Base-by-base conservation (phyloP, 2,329 filamentous ascomycete genomes). In the Hypoxylon sp. region DNA sequence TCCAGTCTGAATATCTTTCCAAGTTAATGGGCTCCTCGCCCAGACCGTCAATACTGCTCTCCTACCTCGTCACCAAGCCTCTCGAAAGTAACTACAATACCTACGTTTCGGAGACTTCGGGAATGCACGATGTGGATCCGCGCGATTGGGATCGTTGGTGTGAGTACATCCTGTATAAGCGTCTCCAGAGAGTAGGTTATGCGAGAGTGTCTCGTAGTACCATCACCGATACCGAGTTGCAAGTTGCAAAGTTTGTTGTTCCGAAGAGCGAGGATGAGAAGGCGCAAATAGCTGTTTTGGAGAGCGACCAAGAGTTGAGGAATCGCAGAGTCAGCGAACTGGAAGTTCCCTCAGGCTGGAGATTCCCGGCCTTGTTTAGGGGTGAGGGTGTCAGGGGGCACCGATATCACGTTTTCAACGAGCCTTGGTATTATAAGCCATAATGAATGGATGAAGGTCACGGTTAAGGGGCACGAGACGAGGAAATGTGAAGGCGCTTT, bases 141-240 rank as follows among this genome's bases (percentile, higher is more conserved):
- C 90, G 86, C 2, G 96, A 99, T 79, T 97, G 94, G 94, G 96
- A 99, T 80, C 86, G 96, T 61, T 99, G 96, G 96, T 99, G 96
- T 83, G 95, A 99, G 83, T 99, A 99, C 80, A 98, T 99, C 72
- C 83, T 99, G 27, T 99, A 93, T 86, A 98, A 98, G 85, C 90
- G 90, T 11, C 82, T 99, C 69, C 91, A 90, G 80, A 88, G 95
- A 68, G 91, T 92, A 0, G 95, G 93, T 1, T 99, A 99, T 79
- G 96, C 96, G 3, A 86, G 96, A 59, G 91, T 99, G 57, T 95
- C 92, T 75, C 87, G 96, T 74, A 90, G 91, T 74, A 97, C 93
- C 1, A 98, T 99, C 74, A 99, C 96, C 11, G 96, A 99, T 78
- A 99, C 96, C 1, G 96, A 99, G 82, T 85, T 99, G 61, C 96